Base-by-base conservation (phyloP, 805 yeast genomes). In the Naumovozyma dairenensis region DNA sequence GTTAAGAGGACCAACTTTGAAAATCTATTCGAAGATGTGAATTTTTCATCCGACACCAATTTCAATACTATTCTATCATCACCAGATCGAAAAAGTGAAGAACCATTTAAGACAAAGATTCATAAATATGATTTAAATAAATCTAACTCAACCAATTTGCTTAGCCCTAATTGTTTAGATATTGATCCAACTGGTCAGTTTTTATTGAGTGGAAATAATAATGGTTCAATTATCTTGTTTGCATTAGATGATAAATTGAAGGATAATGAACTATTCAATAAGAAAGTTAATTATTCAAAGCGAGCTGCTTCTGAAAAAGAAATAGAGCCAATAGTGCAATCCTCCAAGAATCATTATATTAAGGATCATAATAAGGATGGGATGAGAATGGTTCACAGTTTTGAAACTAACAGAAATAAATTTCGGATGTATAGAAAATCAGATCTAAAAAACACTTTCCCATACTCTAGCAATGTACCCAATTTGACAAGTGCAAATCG, bases 151-250 rank as follows among this genome's bases (percentile, higher is more conserved):
- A 21, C 27, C 6, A 4, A 16, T 14, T 25, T 14, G 14, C 25
- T 24, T 12, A 21, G 40, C 5, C 32, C 44, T 5, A 46, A 42
- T 18, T 42, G 46, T 16, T 35, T 51, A 15, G 59, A 51, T 21
- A 34, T 46, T 10, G 47, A 45, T 26, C 37, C 36, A 8, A 36
- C 39, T 2, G 46, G 51, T 9, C 40, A 40, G 17, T 44, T 42
- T 19, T 36, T 47, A 16, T 33, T 46, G 22, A 34, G 40, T 2
- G 53, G 50, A 8, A 58, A 54, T 22, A 48, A 49, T 21, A 52
- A 53, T 36, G 68, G 63, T 15, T 51, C 60, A 18, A 59, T 65
- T 22, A 42, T 55, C 13, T 54, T 63, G 4, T 45, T 50, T 43
- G 32, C 50, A 4, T 39, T 61, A 7, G 58, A 50, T 35, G 50